Percentiles rank a stretch among this genome's conserved stretches.
Conservation (phyloP, 2,329 filamentous ascomycete species). For the Aaosphaeria arxii region DNA sequence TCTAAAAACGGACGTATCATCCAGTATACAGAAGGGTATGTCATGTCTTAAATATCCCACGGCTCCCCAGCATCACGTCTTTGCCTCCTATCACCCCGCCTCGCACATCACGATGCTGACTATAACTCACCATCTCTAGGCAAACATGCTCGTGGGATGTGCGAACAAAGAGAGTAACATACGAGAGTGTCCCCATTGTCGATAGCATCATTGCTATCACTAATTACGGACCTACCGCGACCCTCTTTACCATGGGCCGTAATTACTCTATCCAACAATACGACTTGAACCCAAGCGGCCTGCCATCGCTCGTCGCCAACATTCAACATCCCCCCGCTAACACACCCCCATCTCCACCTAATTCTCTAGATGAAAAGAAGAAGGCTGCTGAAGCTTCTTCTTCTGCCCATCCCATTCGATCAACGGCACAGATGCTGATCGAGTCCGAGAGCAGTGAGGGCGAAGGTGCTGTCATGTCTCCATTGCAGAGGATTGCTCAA, state of each 20-base stretch:
- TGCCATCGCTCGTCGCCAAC: slow-evolving; percentile 75
- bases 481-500: slow-evolving; percentile 70
- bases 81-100: too few relatives aligned
- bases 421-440: slow-evolving; percentile 32
- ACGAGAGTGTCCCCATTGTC: slow-evolving; percentile 80
- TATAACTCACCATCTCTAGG: slow-evolving; percentile 34
- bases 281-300: slow-evolving; percentile 71
- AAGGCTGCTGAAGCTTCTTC: slow-evolving; percentile 39
- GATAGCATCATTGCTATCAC: slow-evolving; percentile 79
- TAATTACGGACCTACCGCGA: slow-evolving; percentile 86
- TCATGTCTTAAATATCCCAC: slow-evolving; percentile 16
- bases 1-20: slow-evolving; percentile 97
- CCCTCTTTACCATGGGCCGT: slow-evolving; percentile 83
- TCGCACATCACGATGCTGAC: background rate
- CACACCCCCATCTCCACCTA: slow-evolving; percentile 76
- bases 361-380: slow-evolving; percentile 70
- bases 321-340: slow-evolving; percentile 81
- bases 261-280: slow-evolving; percentile 94
- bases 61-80: too few relatives aligned
- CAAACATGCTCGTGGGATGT: slow-evolving; percentile 97
- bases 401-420: slow-evolving; percentile 25
- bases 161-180: slow-evolving; percentile 93
- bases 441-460: slow-evolving; percentile 69
- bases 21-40: slow-evolving; percentile 86
- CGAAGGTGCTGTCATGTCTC: slow-evolving; percentile 59